Evolutionary conservation across 345 rosid species (phyloP), one percentile per base, ranked within the genome.

Genomic region (Crucihimalaya himalaica): DNA sequence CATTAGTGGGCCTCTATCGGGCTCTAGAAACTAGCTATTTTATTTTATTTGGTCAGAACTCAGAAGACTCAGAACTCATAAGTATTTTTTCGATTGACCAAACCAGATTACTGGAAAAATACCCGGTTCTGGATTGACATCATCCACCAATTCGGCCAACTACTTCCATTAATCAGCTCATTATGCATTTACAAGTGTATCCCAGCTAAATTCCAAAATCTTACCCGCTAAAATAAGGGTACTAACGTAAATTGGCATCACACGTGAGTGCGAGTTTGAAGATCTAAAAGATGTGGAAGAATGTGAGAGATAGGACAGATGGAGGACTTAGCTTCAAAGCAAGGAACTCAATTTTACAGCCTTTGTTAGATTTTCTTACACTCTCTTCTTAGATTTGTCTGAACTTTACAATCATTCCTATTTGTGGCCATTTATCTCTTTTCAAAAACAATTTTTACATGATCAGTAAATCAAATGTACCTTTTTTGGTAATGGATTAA

Each of bases 211-310:
- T 18, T n/a, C 61, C 61, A 39, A 67, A 23, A 35, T 3, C 50
- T 52, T 25, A 52, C 13, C 5, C 15, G 1, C 2, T 14, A 20
- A 7, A 5, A 2, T 21, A 54, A 69, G 54, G 64, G 43, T 43
- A 19, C 0, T 42, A 28, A 2, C 2, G 63, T 56, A 55, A 47
- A 4, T 12, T 10, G 6, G 2, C 16, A 9, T 11, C 39, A 35
- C 13, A 8, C 13, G 48, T 20, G 66, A 58, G n/a, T 71, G 51
- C 11, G 32, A 50, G 69, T 62, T 50, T 3, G 25, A 62, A 52
- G 76, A 62, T 51, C 69, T 51, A 40, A 72, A 61, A 61, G 43
- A 72, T 62, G 76, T 72, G 69, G 14, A 34, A 59, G 46, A 69
- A 47, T 71, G 52, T 15, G 40, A 73, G 29, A 32, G 8, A 56